Conservation (phyloP, 371 early-diverging fungal genomes). For the Spiromyces aspiralis region DNA sequence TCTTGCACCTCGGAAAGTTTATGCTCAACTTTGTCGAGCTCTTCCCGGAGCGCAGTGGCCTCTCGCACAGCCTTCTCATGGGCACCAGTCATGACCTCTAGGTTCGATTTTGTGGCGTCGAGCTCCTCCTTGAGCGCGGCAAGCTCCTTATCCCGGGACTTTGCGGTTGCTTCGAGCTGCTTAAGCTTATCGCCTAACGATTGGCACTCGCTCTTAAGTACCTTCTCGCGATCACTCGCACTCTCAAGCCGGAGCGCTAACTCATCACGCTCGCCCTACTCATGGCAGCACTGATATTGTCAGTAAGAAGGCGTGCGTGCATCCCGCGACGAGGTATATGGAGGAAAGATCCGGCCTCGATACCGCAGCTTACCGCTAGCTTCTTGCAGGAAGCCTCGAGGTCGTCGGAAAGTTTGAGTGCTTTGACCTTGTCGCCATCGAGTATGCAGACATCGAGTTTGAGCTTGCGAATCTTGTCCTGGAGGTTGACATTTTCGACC, state of each 20-base stretch:
- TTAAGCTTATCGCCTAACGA: not conserved
- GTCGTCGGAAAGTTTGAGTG: constrained; percentile 13
- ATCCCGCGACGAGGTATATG: too few species aligned
- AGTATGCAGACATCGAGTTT: constrained; percentile 16
- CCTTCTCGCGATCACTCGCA: not conserved
- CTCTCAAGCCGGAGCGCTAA: constrained; percentile 1
- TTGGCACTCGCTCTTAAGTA: not conserved
- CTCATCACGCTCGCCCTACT: constrained; percentile 3
- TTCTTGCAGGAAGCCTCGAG: constrained; percentile 12
- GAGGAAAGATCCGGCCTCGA: too few species aligned
- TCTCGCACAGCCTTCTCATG: not conserved
- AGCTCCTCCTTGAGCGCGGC: not conserved
- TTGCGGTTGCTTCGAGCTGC: not conserved
- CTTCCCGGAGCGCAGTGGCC: not conserved
- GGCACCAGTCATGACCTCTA: not conserved
- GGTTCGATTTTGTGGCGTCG: not conserved
- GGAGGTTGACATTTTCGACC: constrained; percentile 16
- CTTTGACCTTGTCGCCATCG: constrained; percentile 11
- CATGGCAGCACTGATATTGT: constrained; percentile 12
- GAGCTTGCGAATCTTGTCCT: constrained; percentile 16
- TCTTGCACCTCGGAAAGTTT: too few species aligned
- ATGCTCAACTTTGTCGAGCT: not conserved
- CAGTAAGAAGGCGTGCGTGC: too few species aligned
- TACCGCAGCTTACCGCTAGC: too few species aligned
- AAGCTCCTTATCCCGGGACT: not conserved